These are phyloP conservation scores for Radiomyces spectabilis DNA, from an alignment of 192 early-diverging fungal species.

Conservation along the genomic window DNA sequence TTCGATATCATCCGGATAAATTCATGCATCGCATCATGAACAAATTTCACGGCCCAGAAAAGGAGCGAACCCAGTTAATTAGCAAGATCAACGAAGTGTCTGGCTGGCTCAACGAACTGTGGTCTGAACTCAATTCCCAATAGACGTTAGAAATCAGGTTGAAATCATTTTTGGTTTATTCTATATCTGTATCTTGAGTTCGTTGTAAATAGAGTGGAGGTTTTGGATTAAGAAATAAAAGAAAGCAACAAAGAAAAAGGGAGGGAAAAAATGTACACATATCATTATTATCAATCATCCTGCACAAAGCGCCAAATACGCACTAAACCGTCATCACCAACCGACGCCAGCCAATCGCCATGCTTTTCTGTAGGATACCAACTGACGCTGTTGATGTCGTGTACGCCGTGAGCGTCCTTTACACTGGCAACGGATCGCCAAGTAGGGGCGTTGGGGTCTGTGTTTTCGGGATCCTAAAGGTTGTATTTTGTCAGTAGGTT, in stretches of 20 bases:
- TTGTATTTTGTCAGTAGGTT: neutral
- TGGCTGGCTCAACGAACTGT: conserved; percentile 24
- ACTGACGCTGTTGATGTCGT: conserved; percentile 84
- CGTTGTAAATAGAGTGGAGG: too few relatives aligned
- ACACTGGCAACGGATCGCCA: conserved; percentile 31
- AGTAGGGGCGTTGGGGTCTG: conserved; percentile 10
- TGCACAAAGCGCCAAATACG: conserved; percentile 67
- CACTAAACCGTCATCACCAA: conserved; percentile 87
- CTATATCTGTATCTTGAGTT: too few relatives aligned
- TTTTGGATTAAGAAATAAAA: neutral
- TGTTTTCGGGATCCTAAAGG: neutral
- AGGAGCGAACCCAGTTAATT: conserved; percentile 15
- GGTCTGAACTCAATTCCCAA: too few relatives aligned
- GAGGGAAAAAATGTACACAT: neutral
- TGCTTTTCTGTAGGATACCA: conserved; percentile 71
- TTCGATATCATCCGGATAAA: conserved; percentile 28
- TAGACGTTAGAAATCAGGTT: too few relatives aligned
- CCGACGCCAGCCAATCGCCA: conserved; percentile 68
- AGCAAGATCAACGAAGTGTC: conserved; percentile 20
- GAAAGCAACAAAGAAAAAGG: neutral
- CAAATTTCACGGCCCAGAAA: conserved; percentile 3
- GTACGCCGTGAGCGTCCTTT: conserved; percentile 72
- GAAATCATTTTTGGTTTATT: too few relatives aligned
- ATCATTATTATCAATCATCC: neutral
- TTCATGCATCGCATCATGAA: conserved; percentile 11